Percentiles rank a stretch among this genome's conserved stretches.
Evolutionary conservation across 73 alveolate species (phyloP).

Genomic region (Stentor coeruleus): DNA sequence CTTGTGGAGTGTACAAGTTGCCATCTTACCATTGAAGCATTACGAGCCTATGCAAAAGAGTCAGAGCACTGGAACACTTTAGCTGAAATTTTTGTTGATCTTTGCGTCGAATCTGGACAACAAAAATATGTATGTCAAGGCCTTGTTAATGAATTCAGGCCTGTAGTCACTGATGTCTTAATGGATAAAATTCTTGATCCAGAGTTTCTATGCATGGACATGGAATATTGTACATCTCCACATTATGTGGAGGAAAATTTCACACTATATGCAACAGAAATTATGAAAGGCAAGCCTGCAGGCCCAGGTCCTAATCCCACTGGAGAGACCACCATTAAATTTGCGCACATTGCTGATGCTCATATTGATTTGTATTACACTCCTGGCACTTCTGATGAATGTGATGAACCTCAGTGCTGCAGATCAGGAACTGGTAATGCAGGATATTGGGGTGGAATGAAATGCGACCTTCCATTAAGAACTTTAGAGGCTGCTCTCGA

Average conservation of each 20-base stretch:
- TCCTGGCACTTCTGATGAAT: conserved; percentile 62
- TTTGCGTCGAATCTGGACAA: background rate
- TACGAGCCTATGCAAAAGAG: background rate
- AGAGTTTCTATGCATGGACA: background rate
- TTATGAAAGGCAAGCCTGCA: conserved; percentile 18
- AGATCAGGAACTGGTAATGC: conserved; percentile 55
- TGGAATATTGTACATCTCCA: conserved; percentile 21
- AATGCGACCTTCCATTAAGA: background rate
- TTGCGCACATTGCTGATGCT: conserved; percentile 76
- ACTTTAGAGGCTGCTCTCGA: background rate
- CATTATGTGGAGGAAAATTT: conserved; percentile 9
- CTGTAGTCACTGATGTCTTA: background rate
- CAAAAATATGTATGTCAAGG: background rate
- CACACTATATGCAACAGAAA: background rate
- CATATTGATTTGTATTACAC: conserved; percentile 79
- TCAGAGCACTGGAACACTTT: background rate
- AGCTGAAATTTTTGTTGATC: background rate
- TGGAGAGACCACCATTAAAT: conserved; percentile 39
- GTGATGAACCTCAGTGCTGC: conserved; percentile 82
- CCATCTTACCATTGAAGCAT: background rate
- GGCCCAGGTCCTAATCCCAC: conserved; percentile 26
- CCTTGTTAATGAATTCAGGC: background rate
- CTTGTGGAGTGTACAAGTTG: background rate
- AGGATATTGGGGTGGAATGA: background rate
- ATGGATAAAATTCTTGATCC: conserved; percentile 2